Evolutionary conservation across 129 eudicot species (phyloP).

Genomic region (Tanacetum coccineum): DNA sequence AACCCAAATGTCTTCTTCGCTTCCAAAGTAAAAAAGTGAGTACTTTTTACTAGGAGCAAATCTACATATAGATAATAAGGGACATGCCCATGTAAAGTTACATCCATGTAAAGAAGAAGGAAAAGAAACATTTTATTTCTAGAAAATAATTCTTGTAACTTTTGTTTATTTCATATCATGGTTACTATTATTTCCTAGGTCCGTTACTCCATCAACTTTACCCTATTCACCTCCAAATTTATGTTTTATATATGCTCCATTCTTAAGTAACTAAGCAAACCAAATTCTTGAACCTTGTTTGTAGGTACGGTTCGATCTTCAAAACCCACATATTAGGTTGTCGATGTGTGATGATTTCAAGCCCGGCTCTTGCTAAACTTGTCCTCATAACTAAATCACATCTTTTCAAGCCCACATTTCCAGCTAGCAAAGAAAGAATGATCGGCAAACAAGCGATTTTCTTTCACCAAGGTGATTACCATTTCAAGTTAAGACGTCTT

Average conservation of each 20-base stretch:
- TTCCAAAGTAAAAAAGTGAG: conserved; percentile 45
- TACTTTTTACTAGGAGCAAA: not conserved
- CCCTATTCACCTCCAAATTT: too few relatives aligned
- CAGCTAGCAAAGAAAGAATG: conserved; percentile 41
- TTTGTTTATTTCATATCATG: too few relatives aligned
- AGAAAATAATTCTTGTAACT: too few relatives aligned
- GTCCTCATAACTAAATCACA: conserved; percentile 40
- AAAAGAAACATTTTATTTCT: too few relatives aligned
- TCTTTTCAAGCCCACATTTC: conserved; percentile 51
- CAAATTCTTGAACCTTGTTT: not conserved
- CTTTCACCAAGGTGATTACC: conserved; percentile 46
- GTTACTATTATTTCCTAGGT: too few relatives aligned
- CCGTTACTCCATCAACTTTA: too few relatives aligned
- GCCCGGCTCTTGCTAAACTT: conserved; percentile 45
- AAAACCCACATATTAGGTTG: conserved; percentile 50
- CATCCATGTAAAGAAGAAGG: too few relatives aligned
- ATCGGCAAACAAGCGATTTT: conserved; percentile 48
- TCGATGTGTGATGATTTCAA: conserved; percentile 44
- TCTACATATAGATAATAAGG: too few relatives aligned
- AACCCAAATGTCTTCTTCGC: conserved; percentile 45
- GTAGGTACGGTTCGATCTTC: conserved; percentile 45
- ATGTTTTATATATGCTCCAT: too few relatives aligned
- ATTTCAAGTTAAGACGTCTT: conserved; percentile 40
- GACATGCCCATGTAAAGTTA: too few relatives aligned
- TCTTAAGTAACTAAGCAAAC: not conserved